A percentile compares a stretch with the other conserved stretches of the same genome.
Conservation (phyloP, 2,329 filamentous ascomycete genomes). For the Aureobasidium sp. region DNA sequence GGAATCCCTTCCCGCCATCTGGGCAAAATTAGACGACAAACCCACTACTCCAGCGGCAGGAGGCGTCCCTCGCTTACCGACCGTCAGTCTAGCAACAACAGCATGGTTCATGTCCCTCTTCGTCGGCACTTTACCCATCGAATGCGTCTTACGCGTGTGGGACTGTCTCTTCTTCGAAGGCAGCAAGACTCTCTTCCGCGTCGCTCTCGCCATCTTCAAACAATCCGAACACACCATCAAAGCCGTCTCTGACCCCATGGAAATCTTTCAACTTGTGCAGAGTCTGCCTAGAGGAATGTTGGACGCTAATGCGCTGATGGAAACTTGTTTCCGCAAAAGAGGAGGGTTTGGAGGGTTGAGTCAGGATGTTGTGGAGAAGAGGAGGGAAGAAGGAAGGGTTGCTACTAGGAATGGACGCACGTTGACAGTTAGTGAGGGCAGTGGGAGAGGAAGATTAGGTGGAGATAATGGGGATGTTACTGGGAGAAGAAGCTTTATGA, state of each 20-base stretch:
- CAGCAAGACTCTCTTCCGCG: constrained; percentile 85
- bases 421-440: not conserved
- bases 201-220: constrained; percentile 88
- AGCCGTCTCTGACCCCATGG: constrained; percentile 76
- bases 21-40: constrained; percentile 80
- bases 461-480: not conserved
- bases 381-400: constrained; percentile 55
- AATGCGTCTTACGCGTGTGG: constrained; percentile 88
- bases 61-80: constrained; percentile 57
- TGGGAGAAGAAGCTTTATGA: constrained; percentile 16
- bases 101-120: constrained; percentile 99
- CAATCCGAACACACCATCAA: constrained; percentile 74
- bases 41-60: constrained; percentile 34
- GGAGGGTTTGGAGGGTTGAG: constrained; percentile 75
- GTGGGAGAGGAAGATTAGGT: not conserved
- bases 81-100: constrained; percentile 86
- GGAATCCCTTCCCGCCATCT: constrained; percentile 74
- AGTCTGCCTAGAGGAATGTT: constrained; percentile 72
- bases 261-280: constrained; percentile 93
- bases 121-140: constrained; percentile 85
- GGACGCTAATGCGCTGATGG: constrained; percentile 75
- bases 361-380: constrained; percentile 72
- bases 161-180: constrained; percentile 95
- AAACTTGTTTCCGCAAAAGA: constrained; percentile 63
- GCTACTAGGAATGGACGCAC: constrained; percentile 20